A percentile compares a stretch with the other conserved stretches of the same genome.
Conservation (phyloP, 2,329 filamentous ascomycete genomes). For the Fusarium palustre region DNA sequence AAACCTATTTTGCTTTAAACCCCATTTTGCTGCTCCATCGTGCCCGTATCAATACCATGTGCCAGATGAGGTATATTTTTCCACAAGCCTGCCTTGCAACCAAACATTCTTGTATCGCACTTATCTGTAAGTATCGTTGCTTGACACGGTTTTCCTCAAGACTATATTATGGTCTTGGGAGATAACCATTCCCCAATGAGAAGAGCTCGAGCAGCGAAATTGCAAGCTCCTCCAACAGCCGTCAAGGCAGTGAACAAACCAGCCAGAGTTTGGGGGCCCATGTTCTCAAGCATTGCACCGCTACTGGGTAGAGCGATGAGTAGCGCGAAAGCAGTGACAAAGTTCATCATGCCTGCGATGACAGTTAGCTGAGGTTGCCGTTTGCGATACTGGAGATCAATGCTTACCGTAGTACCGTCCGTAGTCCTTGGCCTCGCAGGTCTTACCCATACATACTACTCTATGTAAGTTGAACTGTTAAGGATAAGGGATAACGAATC, state of each 20-base stretch:
- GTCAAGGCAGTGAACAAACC: constrained; percentile 60
- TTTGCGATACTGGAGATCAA: background rate
- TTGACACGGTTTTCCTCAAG: background rate
- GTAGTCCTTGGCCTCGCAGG: constrained; percentile 60
- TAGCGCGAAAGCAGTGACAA: constrained; percentile 58
- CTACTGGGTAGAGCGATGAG: constrained; percentile 60
- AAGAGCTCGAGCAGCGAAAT: constrained; percentile 47
- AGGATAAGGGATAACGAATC: background rate
- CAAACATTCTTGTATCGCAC: background rate
- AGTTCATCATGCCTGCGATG: constrained; percentile 58
- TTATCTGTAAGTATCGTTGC: background rate
- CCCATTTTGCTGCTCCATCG: background rate
- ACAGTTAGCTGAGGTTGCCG: constrained; percentile 4
- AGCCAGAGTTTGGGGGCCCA: constrained; percentile 58
- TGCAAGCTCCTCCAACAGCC: constrained; percentile 51
- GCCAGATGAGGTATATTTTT: background rate
- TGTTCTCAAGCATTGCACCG: constrained; percentile 58
- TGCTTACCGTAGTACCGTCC: constrained; percentile 55
- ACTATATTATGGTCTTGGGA: constrained; percentile 34
- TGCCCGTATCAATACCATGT: background rate
- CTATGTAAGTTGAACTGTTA: background rate
- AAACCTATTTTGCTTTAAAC: background rate
- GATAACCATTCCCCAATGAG: constrained; percentile 44
- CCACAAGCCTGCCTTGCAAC: background rate
- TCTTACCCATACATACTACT: constrained; percentile 59